phyloP scores from a whole-genome alignment of 208 protist species.

The Angomonas deanei region DNA sequence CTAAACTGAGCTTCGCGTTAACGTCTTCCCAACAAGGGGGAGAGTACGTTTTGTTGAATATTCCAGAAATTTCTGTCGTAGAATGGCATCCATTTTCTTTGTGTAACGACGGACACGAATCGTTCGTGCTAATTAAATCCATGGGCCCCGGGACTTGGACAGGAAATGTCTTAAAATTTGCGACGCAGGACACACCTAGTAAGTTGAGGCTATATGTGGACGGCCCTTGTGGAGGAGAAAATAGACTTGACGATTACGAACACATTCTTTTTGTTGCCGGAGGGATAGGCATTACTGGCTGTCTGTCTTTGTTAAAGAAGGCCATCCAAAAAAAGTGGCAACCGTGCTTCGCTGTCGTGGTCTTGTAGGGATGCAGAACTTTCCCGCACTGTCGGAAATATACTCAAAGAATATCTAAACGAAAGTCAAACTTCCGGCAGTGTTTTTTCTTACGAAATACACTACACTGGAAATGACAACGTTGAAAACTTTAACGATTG shows the following conservation, averaged over 20 bases:
- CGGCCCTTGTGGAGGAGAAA: neutral
- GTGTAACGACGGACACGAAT: neutral
- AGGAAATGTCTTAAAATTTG: neutral
- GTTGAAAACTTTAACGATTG: neutral
- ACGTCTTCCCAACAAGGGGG: neutral
- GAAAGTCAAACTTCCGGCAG: neutral
- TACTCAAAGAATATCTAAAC: neutral
- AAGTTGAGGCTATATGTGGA: neutral
- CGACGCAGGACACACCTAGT: neutral
- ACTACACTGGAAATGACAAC: neutral
- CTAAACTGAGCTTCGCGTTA: neutral
- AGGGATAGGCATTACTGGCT: constrained; percentile 31
- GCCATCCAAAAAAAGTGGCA: neutral
- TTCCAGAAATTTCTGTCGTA: constrained; percentile 26
- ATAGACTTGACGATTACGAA: constrained; percentile 10
- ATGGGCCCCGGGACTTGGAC: neutral
- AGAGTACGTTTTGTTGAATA: constrained; percentile 29
- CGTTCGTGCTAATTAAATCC: neutral
- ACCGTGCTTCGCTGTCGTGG: neutral
- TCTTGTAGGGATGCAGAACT: neutral
- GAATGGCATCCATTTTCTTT: constrained; percentile 38
- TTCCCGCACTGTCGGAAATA: neutral
- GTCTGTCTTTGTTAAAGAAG: neutral
- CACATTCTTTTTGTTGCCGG: constrained; percentile 25
- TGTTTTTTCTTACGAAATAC: neutral